Conservation (phyloP, 768 basidiomycete species). For the Asterophora parasitica region DNA sequence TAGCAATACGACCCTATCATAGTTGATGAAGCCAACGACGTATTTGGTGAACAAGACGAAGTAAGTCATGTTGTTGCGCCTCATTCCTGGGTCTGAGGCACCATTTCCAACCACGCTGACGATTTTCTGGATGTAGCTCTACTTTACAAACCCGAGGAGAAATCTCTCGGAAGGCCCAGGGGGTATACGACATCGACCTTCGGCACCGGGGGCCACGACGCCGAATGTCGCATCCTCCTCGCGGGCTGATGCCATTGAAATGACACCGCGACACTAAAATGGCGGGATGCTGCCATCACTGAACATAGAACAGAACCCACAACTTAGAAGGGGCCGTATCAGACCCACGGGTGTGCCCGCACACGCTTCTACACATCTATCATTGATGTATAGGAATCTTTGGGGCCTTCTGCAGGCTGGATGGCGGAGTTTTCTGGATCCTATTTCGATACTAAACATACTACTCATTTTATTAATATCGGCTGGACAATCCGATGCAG, state of each 20-base stretch:
- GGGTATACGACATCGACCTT: conserved; percentile 3
- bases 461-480: background rate
- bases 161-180: conserved; percentile 3
- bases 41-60: conserved; percentile 41
- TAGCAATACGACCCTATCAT: conserved; percentile 1
- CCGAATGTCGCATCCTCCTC: conserved; percentile 11
- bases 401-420: background rate
- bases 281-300: background rate
- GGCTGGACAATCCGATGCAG: background rate
- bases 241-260: conserved; percentile 27
- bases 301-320: background rate
- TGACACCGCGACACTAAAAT: conserved; percentile 24
- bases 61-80: conserved; percentile 12
- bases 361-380: too few species aligned
- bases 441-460: background rate
- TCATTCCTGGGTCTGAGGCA: conserved; percentile 2
- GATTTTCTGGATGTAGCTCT: conserved; percentile 16
- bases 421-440: background rate
- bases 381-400: background rate
- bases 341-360: too few species aligned
- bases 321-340: background rate
- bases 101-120: background rate
- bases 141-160: conserved; percentile 14
- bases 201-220: conserved; percentile 6
- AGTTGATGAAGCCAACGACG: conserved; percentile 36